phyloP scores from a whole-genome alignment of 306 rosid species.

The Geum urbanum region DNA sequence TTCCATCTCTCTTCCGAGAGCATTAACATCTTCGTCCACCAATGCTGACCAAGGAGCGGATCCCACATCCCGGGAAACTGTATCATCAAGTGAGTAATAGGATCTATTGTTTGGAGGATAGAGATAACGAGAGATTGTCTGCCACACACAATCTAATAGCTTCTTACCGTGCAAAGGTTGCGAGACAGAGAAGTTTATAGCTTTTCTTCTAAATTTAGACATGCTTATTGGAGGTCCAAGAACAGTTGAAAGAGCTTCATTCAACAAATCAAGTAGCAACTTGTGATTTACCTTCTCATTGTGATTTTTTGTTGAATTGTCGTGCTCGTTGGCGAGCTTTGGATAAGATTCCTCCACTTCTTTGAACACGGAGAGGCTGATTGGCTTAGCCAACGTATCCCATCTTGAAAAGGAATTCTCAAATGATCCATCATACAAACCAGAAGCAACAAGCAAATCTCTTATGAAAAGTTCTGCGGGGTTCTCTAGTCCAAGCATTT shows the following conservation, averaged over 20 bases:
- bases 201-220: slow-evolving; percentile 52
- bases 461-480: slow-evolving; percentile 79
- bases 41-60: slow-evolving; percentile 52
- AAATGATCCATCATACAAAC: slow-evolving; percentile 77
- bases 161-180: slow-evolving; percentile 59
- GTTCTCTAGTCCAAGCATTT: slow-evolving; percentile 49
- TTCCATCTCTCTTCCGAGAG: slow-evolving; percentile 60
- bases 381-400: slow-evolving; percentile 55
- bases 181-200: slow-evolving; percentile 33
- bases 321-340: slow-evolving; percentile 34
- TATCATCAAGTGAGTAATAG: slow-evolving; percentile 48
- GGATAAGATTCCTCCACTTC: slow-evolving; percentile 77
- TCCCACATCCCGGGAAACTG: slow-evolving; percentile 60
- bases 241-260: slow-evolving; percentile 67
- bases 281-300: slow-evolving; percentile 48
- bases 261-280: slow-evolving; percentile 62
- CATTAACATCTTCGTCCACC: slow-evolving; percentile 46
- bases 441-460: slow-evolving; percentile 82
- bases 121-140: slow-evolving; percentile 34
- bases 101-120: slow-evolving; percentile 43
- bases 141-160: slow-evolving; percentile 65
- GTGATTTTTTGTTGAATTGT: slow-evolving; percentile 37
- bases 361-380: slow-evolving; percentile 66
- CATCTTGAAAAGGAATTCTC: slow-evolving; percentile 55
- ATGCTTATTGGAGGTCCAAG: slow-evolving; percentile 50